A percentile compares a stretch with the other conserved stretches of the same genome.
Evolutionary conservation across 2,329 filamentous ascomycete genomes (phyloP).

Genomic region (Ceratocystis albifundus): DNA sequence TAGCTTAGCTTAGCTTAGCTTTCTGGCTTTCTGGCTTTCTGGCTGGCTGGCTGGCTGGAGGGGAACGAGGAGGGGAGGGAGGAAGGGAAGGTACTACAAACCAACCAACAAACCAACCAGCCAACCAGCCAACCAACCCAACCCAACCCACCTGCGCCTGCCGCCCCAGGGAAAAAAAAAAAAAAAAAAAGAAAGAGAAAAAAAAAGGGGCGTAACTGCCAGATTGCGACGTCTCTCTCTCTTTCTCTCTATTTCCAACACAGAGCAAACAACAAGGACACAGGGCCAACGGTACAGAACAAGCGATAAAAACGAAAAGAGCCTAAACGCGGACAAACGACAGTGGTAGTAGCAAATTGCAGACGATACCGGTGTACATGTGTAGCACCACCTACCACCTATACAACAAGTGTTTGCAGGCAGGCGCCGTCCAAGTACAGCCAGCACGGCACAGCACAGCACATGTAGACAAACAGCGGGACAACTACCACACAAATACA

Average conservation of each 20-base stretch:
- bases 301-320: not conserved
- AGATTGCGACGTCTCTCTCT: not conserved
- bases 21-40: no score
- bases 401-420: not conserved
- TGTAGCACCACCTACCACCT: no score
- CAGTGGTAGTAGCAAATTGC: not conserved
- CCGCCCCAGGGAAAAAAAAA: not conserved
- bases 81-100: not conserved
- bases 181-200: no score
- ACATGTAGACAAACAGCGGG: not conserved
- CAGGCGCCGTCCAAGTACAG: not conserved
- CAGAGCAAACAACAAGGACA: not conserved
- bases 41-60: not conserved
- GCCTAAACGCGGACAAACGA: not conserved
- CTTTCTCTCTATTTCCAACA: not conserved
- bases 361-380: not conserved
- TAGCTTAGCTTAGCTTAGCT: no score
- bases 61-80: not conserved
- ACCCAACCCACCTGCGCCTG: not conserved
- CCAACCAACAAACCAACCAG: no score
- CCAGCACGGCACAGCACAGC: no score
- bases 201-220: conserved; percentile 3
- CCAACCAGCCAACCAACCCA: no score
- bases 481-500: not conserved
- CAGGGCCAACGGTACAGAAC: not conserved